Conservation (phyloP, 495 filamentous ascomycete genomes). For the Antarctomyces pellizariae region DNA sequence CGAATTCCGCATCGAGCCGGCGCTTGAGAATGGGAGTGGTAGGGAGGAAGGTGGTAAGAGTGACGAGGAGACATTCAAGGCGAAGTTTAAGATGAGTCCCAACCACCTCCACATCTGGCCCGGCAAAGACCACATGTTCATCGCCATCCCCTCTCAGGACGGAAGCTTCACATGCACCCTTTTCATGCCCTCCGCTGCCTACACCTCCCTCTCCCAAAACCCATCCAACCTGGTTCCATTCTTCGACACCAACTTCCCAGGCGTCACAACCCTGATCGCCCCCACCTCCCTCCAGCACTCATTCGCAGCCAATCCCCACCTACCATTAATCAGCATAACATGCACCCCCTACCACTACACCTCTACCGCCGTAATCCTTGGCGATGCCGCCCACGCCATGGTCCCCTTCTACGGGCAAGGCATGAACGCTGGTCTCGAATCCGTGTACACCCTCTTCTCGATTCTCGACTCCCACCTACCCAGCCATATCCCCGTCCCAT, state of each 20-base stretch:
- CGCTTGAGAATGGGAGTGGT: slow-evolving; percentile 4
- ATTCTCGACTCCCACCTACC: slow-evolving; percentile 26
- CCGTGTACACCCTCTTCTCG: slow-evolving; percentile 61
- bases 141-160: slow-evolving; percentile 65
- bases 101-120: slow-evolving; percentile 98
- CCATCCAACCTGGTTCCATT: slow-evolving; percentile 34
- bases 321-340: slow-evolving; percentile 82
- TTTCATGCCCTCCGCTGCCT: slow-evolving; percentile 47
- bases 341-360: slow-evolving; percentile 67
- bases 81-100: slow-evolving; percentile 55
- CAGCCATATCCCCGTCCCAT: slow-evolving; percentile 12
- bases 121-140: slow-evolving; percentile 83
- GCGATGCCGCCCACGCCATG: slow-evolving; percentile 93
- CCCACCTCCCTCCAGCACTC: slow-evolving; percentile 40
- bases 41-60: slow-evolving; percentile 11
- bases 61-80: slow-evolving; percentile 20
- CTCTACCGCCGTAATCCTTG: slow-evolving; percentile 60
- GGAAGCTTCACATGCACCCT: slow-evolving; percentile 89
- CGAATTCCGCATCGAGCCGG: slow-evolving; percentile 63
- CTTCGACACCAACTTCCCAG: slow-evolving; percentile 67
- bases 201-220: slow-evolving; percentile 31
- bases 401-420: slow-evolving; percentile 88
- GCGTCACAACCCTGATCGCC: slow-evolving; percentile 63
- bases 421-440: slow-evolving; percentile 71
- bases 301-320: slow-evolving; percentile 59